Percentiles rank a stretch among this genome's conserved stretches.
Conservation (phyloP, 2,329 filamentous ascomycete species). For the Neofusicoccum laricinum region DNA sequence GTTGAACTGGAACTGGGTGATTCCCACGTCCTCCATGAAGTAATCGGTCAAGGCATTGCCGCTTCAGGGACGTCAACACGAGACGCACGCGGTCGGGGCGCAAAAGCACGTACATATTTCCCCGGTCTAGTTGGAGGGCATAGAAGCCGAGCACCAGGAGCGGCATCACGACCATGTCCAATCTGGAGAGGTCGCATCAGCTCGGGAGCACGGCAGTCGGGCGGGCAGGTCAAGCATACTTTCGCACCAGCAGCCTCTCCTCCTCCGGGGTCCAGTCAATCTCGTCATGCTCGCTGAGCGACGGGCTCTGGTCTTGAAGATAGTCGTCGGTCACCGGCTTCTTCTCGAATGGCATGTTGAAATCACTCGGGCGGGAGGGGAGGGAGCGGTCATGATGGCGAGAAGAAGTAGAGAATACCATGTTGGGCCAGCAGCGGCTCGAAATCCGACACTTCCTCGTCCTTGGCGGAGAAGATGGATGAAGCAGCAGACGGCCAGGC, state of each 20-base stretch:
- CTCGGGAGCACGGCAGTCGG: background rate
- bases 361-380: background rate
- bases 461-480: conserved; percentile 2
- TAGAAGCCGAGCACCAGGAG: conserved; percentile 28
- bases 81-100: background rate
- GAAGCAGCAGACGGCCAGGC: conserved; percentile 2
- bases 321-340: conserved; percentile 4
- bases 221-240: conserved; percentile 3
- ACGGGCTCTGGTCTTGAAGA: conserved; percentile 13
- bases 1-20: conserved; percentile 54
- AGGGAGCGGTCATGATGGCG: background rate
- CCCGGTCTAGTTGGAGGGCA: conserved; percentile 33
- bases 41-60: conserved; percentile 53
- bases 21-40: conserved; percentile 49
- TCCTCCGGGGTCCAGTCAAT: conserved; percentile 19
- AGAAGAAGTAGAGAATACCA: conserved; percentile 9
- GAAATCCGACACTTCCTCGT: background rate
- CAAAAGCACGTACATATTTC: conserved; percentile 20
- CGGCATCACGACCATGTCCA: conserved; percentile 24
- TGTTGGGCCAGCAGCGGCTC: conserved; percentile 8
- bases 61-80: conserved; percentile 32
- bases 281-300: conserved; percentile 10
- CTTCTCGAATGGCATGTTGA: background rate
- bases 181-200: background rate
- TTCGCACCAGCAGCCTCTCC: conserved; percentile 16